Percentiles rank a stretch among this genome's conserved stretches.
phyloP scores from a whole-genome alignment of 306 rosid species.

The Cercis canadensis region DNA sequence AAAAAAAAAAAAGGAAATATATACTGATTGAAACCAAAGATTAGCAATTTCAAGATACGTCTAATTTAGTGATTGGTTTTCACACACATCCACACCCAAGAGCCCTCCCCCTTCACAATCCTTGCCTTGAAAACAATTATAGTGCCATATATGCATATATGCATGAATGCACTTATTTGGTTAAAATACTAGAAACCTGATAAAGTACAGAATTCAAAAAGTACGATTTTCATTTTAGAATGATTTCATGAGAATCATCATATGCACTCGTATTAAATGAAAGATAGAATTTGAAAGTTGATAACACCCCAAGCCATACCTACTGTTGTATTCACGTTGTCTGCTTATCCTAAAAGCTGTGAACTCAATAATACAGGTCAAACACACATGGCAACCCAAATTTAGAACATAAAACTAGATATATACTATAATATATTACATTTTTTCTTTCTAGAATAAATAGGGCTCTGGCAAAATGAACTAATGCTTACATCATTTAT shows the following conservation, averaged over 20 bases:
- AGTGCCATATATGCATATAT: background rate
- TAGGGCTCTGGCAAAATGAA: background rate
- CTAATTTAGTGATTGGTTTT: background rate
- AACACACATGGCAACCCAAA: background rate
- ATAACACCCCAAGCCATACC: background rate
- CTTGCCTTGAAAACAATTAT: background rate
- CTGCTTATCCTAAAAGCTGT: background rate
- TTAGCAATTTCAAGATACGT: background rate
- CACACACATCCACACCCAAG: background rate
- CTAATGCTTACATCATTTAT: conserved; percentile 2
- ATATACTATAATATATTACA: background rate
- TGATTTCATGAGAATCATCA: background rate
- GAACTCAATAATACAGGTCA: background rate
- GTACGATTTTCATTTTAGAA: background rate
- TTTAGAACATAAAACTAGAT: background rate
- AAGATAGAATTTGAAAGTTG: too few relatives aligned
- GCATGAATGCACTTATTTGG: background rate
- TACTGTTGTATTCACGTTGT: background rate
- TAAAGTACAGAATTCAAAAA: background rate
- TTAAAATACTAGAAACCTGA: background rate
- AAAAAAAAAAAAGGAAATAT: background rate
- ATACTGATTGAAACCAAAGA: background rate
- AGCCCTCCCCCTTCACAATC: background rate
- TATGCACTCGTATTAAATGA: too few relatives aligned
- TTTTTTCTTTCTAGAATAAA: background rate